phyloP scores from a whole-genome alignment of 2,329 filamentous ascomycete genomes.

The Exophiala alcalophila region DNA sequence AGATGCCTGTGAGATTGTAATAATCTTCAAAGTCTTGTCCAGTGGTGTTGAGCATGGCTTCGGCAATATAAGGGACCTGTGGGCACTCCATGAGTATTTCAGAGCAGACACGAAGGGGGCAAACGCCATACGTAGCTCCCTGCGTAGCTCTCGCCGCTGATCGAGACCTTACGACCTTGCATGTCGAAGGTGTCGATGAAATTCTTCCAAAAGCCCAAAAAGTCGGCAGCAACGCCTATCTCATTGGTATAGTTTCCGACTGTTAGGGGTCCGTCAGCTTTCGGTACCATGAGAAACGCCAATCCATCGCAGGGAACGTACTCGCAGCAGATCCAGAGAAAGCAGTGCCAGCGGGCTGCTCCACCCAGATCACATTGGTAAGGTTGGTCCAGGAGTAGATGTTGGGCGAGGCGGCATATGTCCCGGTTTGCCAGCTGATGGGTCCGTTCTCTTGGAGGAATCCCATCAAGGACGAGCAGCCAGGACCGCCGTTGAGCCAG shows the following conservation, averaged over 20 bases:
- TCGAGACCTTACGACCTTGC: constrained; percentile 66
- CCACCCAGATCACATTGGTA: constrained; percentile 74
- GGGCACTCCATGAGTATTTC: too few relatives aligned
- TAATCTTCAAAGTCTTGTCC: constrained; percentile 63
- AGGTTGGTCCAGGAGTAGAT: constrained; percentile 69
- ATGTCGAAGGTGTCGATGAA: constrained; percentile 70
- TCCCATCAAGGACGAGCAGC: constrained; percentile 77
- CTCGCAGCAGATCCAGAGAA: too few relatives aligned
- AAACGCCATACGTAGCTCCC: constrained; percentile 63
- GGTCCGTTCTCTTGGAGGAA: constrained; percentile 39
- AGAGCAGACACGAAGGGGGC: too few relatives aligned
- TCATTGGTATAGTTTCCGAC: too few relatives aligned
- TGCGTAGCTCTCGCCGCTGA: constrained; percentile 58
- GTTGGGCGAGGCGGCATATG: constrained; percentile 33
- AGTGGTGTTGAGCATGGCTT: constrained; percentile 70
- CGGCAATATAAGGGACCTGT: constrained; percentile 70
- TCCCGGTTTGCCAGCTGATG: constrained; percentile 35
- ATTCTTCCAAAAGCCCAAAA: constrained; percentile 74
- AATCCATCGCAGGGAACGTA: too few relatives aligned
- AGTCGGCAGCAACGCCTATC: too few relatives aligned
- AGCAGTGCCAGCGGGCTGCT: constrained; percentile 61
- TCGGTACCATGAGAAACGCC: too few relatives aligned
- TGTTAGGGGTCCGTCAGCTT: too few relatives aligned
- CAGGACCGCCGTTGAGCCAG: constrained; percentile 82
- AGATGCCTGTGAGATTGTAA: constrained; percentile 64